Conservation (phyloP, 352 stramenopile species). For the Bremia lactucae region DNA sequence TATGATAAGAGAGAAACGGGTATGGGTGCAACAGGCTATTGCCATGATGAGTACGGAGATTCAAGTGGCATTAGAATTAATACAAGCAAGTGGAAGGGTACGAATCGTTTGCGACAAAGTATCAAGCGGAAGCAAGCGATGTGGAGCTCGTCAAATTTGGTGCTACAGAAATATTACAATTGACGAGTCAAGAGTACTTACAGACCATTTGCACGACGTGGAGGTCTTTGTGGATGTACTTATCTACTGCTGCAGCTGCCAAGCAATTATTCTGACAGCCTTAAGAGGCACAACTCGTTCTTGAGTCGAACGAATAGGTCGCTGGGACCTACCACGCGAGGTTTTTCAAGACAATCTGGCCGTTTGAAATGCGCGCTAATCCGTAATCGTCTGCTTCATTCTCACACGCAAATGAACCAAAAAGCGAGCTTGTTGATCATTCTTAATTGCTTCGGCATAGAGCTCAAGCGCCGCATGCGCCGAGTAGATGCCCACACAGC, state of each 20-base stretch:
- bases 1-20: slow-evolving; percentile 51
- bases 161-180: slow-evolving; percentile 31
- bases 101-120: slow-evolving; percentile 59
- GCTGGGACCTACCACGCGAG: slow-evolving; percentile 86
- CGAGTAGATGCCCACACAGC: slow-evolving; percentile 96
- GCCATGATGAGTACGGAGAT: slow-evolving; percentile 33
- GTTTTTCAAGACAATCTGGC: slow-evolving; percentile 81
- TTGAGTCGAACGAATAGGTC: slow-evolving; percentile 87
- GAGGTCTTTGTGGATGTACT: slow-evolving; percentile 36
- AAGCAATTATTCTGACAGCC: slow-evolving; percentile 87
- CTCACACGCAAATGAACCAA: slow-evolving; percentile 92
- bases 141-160: slow-evolving; percentile 77
- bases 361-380: slow-evolving; percentile 79
- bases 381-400: slow-evolving; percentile 96
- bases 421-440: slow-evolving; percentile 85
- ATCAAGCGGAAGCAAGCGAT: slow-evolving; percentile 55
- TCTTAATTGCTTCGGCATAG: slow-evolving; percentile 96
- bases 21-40: slow-evolving; percentile 48
- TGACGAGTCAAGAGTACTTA: slow-evolving; percentile 39
- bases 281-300: slow-evolving; percentile 86
- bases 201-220: slow-evolving; percentile 16
- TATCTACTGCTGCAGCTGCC: slow-evolving; percentile 63
- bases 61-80: slow-evolving; percentile 32
- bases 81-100: slow-evolving; percentile 49
- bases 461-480: slow-evolving; percentile 93